Evolutionary conservation across 2,329 filamentous ascomycete species (phyloP).

Genomic region (Elsinoe arachidis): DNA sequence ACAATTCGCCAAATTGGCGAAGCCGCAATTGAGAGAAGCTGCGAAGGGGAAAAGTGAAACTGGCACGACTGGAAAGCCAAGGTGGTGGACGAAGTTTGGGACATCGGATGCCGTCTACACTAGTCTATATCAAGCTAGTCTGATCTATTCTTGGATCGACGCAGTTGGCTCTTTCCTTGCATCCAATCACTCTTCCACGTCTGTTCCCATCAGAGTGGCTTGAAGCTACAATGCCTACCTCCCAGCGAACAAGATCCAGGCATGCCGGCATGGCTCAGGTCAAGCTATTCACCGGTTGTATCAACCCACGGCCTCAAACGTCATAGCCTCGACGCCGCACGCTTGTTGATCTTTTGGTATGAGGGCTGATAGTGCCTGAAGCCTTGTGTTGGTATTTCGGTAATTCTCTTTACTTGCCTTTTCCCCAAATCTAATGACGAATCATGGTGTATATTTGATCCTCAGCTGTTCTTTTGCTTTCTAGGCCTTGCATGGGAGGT

Average conservation of each 20-base stretch:
- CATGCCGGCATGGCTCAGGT: neutral
- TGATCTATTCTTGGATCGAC: slow-evolving; percentile 3
- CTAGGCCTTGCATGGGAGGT: neutral
- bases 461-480: neutral
- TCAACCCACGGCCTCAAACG: neutral
- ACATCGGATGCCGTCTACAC: neutral
- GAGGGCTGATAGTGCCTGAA: slow-evolving; percentile 4
- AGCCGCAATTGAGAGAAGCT: neutral
- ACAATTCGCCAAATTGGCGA: neutral
- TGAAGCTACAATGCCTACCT: neutral
- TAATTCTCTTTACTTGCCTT: neutral
- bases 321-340: slow-evolving; percentile 4
- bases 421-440: neutral
- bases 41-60: no score
- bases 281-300: neutral
- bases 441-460: neutral
- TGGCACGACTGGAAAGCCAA: neutral
- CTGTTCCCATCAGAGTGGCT: neutral
- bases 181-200: neutral
- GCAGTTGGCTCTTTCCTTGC: neutral
- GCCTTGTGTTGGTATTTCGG: slow-evolving; percentile 3
- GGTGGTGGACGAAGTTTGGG: neutral
- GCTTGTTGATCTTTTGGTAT: slow-evolving; percentile 8
- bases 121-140: neutral
- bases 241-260: neutral